These are phyloP conservation scores for Auricularia auricula-judae DNA, from an alignment of 768 basidiomycete genomes.

Conservation along the genomic window DNA sequence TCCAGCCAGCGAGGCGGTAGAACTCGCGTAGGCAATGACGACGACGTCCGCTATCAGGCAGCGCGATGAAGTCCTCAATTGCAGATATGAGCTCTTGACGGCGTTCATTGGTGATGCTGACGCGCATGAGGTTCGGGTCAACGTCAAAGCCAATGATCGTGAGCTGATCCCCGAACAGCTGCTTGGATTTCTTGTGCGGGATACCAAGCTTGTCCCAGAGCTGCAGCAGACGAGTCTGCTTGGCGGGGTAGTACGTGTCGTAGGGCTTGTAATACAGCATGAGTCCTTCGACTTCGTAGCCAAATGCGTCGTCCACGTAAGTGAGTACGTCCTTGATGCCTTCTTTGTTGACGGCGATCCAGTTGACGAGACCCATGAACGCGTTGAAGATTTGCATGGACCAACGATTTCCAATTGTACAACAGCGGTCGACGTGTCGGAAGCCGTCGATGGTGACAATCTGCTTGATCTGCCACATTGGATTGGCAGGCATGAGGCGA, in stretches of 20 bases:
- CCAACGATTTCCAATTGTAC: constrained; percentile 21
- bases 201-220: constrained; percentile 31
- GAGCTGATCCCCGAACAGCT: constrained; percentile 22
- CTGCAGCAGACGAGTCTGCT: constrained; percentile 23
- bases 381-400: constrained; percentile 19
- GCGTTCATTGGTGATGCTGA: constrained; percentile 16
- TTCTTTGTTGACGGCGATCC: constrained; percentile 22
- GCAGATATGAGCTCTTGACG: constrained; percentile 8
- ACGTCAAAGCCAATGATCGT: constrained; percentile 30
- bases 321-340: constrained; percentile 13
- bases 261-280: constrained; percentile 23
- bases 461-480: constrained; percentile 31
- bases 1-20: constrained; percentile 24
- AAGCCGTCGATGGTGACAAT: constrained; percentile 19
- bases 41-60: constrained; percentile 5
- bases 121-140: constrained; percentile 21
- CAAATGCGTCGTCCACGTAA: constrained; percentile 27
- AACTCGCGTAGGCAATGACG: constrained; percentile 12
- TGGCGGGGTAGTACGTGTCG: constrained; percentile 14
- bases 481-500: constrained; percentile 24
- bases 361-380: constrained; percentile 23
- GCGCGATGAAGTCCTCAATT: constrained; percentile 9
- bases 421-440: constrained; percentile 21
- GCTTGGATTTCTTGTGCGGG: constrained; percentile 29
- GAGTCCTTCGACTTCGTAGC: constrained; percentile 11